phyloP scores from a whole-genome alignment of 441 rosid species.

The Erodium moschatum region DNA sequence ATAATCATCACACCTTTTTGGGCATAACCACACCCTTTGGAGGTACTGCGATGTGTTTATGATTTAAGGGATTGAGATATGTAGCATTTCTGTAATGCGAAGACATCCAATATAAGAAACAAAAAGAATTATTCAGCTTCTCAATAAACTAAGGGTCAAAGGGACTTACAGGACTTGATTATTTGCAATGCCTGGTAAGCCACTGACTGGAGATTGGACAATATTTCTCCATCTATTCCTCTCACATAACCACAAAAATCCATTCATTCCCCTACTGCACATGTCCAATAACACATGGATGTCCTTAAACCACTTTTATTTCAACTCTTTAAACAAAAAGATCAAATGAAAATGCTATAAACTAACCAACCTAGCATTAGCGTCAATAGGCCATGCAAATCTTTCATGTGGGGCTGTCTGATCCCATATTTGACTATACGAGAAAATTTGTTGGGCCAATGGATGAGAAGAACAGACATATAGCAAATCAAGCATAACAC shows the following conservation, averaged over 20 bases:
- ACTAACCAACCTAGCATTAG: conserved; percentile 51
- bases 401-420: conserved; percentile 36
- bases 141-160: conserved; percentile 15
- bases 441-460: conserved; percentile 39
- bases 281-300: conserved; percentile 16
- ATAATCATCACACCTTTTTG: conserved; percentile 46
- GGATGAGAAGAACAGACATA: conserved; percentile 61
- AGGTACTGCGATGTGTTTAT: conserved; percentile 54
- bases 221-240: conserved; percentile 40
- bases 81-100: conserved; percentile 55
- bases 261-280: conserved; percentile 86
- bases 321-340: not conserved
- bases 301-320: conserved; percentile 18
- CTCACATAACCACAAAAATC: conserved; percentile 55
- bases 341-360: not conserved
- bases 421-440: conserved; percentile 29
- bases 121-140: conserved; percentile 13
- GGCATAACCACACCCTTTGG: conserved; percentile 63
- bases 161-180: conserved; percentile 65
- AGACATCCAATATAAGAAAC: conserved; percentile 15
- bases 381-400: conserved; percentile 35
- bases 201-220: conserved; percentile 57
- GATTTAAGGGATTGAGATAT: conserved; percentile 46
- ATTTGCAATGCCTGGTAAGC: conserved; percentile 48
- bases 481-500: conserved; percentile 71